Evolutionary conservation across 495 filamentous ascomycete species (phyloP).

Genomic region (Friedmanniomyces simplex): DNA sequence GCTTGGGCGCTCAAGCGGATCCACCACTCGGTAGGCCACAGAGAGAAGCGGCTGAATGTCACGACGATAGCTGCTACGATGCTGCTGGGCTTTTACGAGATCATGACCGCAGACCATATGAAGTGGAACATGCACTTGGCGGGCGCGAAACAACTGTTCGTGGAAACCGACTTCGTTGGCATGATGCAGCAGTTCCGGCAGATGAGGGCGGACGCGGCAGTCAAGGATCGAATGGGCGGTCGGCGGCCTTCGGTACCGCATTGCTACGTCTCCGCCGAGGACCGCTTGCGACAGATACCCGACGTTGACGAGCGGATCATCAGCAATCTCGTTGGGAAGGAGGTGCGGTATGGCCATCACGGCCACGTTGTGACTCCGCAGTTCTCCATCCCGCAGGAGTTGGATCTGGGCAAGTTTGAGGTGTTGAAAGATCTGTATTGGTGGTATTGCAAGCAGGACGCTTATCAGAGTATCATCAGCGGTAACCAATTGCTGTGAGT

Average conservation of each 20-base stretch:
- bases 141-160: slow-evolving; percentile 71
- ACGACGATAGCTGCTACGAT: slow-evolving; percentile 80
- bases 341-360: slow-evolving; percentile 29
- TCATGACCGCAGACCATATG: slow-evolving; percentile 85
- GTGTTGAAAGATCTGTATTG: slow-evolving; percentile 83
- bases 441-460: slow-evolving; percentile 94
- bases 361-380: slow-evolving; percentile 18
- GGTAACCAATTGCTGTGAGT: slow-evolving; percentile 76
- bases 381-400: slow-evolving; percentile 5
- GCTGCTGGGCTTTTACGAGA: slow-evolving; percentile 87
- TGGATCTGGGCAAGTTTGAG: slow-evolving; percentile 47
- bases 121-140: slow-evolving; percentile 92
- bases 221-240: background rate
- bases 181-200: slow-evolving; percentile 62
- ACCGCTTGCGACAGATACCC: slow-evolving; percentile 18
- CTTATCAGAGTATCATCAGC: slow-evolving; percentile 81
- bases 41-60: slow-evolving; percentile 59
- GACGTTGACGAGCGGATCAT: slow-evolving; percentile 30
- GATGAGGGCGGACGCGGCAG: slow-evolving; percentile 37
- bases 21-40: slow-evolving; percentile 60
- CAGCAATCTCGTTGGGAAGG: slow-evolving; percentile 26
- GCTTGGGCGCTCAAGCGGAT: slow-evolving; percentile 72
- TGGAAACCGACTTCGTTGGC: slow-evolving; percentile 66
- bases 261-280: slow-evolving; percentile 5
- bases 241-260: background rate